Evolutionary conservation across 2,329 filamentous ascomycete genomes (phyloP).

Genomic region (Claviceps africana): DNA sequence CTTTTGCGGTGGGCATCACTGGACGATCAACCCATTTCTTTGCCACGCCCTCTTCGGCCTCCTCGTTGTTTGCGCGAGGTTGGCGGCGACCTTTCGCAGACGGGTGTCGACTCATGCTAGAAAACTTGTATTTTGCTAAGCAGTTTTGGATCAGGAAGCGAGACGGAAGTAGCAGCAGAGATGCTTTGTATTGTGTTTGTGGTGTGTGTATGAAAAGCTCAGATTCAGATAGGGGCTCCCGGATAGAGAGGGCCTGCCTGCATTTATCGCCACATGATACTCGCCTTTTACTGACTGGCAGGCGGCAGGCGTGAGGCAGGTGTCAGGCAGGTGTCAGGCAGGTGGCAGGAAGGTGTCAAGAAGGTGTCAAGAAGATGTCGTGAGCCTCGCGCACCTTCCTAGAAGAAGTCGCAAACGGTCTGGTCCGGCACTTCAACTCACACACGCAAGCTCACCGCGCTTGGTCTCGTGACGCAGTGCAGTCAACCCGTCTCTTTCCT

Average conservation of each 20-base stretch:
- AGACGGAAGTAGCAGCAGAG: background rate
- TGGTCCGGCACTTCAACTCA: background rate
- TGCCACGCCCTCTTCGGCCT: background rate
- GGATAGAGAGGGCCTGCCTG: background rate
- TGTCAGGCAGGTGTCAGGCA: too few species aligned
- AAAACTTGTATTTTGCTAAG: background rate
- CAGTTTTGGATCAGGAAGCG: background rate
- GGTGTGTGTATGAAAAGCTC: background rate
- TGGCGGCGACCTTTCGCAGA: background rate
- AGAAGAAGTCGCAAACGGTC: background rate
- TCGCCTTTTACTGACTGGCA: background rate
- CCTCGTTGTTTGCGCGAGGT: background rate
- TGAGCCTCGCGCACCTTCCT: background rate
- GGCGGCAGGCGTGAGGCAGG: background rate
- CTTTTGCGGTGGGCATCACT: constrained; percentile 12
- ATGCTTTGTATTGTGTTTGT: background rate
- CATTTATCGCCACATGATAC: background rate
- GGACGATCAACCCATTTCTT: background rate
- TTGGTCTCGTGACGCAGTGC: background rate
- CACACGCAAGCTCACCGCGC: background rate
- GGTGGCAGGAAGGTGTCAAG: too few species aligned
- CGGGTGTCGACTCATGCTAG: background rate
- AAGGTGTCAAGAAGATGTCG: too few species aligned
- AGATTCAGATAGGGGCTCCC: background rate
- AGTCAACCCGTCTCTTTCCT: too few species aligned